Evolutionary conservation across 331 rosid species (phyloP), one percentile per base, ranked within the genome.

Genomic region (Rhamnella rubrinervis): DNA sequence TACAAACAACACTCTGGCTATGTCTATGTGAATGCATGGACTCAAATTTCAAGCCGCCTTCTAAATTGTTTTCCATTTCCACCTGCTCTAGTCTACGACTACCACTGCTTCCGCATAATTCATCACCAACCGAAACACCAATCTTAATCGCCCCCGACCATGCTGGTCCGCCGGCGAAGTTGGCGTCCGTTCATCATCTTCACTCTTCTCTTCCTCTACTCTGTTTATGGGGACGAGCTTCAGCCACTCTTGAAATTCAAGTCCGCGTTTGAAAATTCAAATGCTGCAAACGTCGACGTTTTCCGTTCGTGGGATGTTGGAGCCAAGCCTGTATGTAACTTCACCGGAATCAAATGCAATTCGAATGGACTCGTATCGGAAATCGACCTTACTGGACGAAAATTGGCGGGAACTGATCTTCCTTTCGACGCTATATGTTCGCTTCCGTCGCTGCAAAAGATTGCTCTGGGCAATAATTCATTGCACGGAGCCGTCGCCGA

Each of bases 341-440:
- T 91, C 90, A 38, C 71, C 0, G 97, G 98, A 39, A 72, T 89
- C 71, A 26, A 39, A 1, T 93, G 98, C 71, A 52, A 85, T 67
- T 70, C 88, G n/a, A 62, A 85, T 20, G 80, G 85, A 0, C 68
- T 61, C 39, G 97, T 93, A 18, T 25, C 84, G 5, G 83, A 89
- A 80, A 89, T 93, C 88, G 82, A 84, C 21, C 89, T 93, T 13
- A 23, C 86, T 16, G 4, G 62, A 0, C 66, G 69, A 18, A 75
- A 76, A 18, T 79, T 91, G 7, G 56, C 60, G 20, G 97, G 97
- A 18, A 53, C 85, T 73, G 70, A 31, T 31, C 35, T 93, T 70
- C 86, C 85, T 5, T 87, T 93, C 44, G 87, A 79, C 51, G 70
- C 92, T 7, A 74, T 93, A 11, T 93, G 97, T 25, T 73, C 77